A percentile compares a stretch with the other conserved stretches of the same genome.
Evolutionary conservation across 441 rosid genomes (phyloP).

Genomic region (Theobroma grandiflorum): DNA sequence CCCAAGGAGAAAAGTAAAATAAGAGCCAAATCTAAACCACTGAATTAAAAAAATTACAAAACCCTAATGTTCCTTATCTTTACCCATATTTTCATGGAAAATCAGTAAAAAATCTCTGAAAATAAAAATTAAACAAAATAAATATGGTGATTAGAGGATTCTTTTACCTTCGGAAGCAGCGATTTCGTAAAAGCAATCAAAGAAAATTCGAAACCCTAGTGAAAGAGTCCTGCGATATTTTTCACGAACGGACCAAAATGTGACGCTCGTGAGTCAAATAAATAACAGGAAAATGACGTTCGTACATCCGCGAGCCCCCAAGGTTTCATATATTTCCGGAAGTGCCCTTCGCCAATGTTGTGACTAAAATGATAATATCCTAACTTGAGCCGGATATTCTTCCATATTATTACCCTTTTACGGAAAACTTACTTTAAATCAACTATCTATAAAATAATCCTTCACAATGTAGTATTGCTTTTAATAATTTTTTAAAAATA

Average conservation of each 20-base stretch:
- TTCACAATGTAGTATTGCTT: too few relatives aligned
- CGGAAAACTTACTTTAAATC: too few relatives aligned
- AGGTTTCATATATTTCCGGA: slow-evolving; percentile 14
- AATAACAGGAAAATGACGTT: slow-evolving; percentile 21
- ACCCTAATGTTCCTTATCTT: not conserved
- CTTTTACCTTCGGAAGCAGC: slow-evolving; percentile 30
- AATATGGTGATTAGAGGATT: not conserved
- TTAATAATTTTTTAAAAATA: too few relatives aligned
- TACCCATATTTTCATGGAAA: slow-evolving; percentile 11
- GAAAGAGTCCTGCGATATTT: slow-evolving; percentile 22
- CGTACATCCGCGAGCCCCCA: slow-evolving; percentile 10
- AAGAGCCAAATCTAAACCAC: not conserved
- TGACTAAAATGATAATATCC: not conserved
- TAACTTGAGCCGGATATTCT: not conserved
- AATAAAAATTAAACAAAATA: not conserved
- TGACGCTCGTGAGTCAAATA: not conserved
- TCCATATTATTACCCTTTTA: not conserved
- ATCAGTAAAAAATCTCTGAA: not conserved
- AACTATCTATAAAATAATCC: too few relatives aligned
- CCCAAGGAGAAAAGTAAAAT: not conserved
- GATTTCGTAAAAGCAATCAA: slow-evolving; percentile 14
- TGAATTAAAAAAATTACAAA: not conserved
- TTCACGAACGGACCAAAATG: not conserved
- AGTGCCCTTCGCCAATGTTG: not conserved
- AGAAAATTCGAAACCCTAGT: slow-evolving; percentile 32